Conservation (phyloP, 495 filamentous ascomycete genomes). For the Hypoxylon crocopeplum region DNA sequence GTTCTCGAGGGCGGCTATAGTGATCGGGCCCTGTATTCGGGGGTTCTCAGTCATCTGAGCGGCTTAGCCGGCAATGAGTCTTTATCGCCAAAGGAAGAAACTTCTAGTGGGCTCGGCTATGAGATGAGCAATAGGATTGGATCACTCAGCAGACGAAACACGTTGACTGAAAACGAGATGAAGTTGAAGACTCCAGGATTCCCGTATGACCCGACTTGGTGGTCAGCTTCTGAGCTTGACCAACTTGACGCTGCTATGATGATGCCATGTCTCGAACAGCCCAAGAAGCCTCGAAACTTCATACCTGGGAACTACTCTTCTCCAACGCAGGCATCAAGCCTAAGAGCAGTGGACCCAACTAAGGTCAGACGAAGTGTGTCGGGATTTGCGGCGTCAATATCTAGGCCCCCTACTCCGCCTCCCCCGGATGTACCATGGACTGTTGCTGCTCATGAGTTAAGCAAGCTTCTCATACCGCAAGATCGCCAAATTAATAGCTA, state of each 20-base stretch:
- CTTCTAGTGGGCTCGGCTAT: constrained; percentile 51
- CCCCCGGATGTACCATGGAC: constrained; percentile 85
- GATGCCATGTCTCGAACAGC: constrained; percentile 49
- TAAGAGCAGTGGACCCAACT: constrained; percentile 46
- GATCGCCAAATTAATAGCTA: constrained; percentile 75
- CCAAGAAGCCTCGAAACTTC: constrained; percentile 58
- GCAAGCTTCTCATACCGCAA: constrained; percentile 79
- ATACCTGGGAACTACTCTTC: constrained; percentile 70
- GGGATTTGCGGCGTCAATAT: constrained; percentile 23
- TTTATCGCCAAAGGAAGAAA: constrained; percentile 44
- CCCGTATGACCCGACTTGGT: constrained; percentile 75
- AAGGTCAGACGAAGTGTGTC: constrained; percentile 37
- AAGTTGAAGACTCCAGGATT: constrained; percentile 40
- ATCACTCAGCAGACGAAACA: constrained; percentile 44
- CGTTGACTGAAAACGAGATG: constrained; percentile 34
- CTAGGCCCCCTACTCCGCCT: constrained; percentile 62
- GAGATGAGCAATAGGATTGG: constrained; percentile 61
- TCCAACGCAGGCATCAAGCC: constrained; percentile 50
- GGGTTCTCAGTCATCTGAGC: constrained; percentile 85
- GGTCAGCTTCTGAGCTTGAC: constrained; percentile 70
- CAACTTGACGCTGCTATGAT: constrained; percentile 66
- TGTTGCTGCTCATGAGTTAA: constrained; percentile 78
- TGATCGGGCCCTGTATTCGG: constrained; percentile 84
- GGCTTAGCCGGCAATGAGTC: constrained; percentile 69
- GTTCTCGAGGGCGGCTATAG: constrained; percentile 96